phyloP scores from a whole-genome alignment of 345 rosid species.

The Turritis glabra region DNA sequence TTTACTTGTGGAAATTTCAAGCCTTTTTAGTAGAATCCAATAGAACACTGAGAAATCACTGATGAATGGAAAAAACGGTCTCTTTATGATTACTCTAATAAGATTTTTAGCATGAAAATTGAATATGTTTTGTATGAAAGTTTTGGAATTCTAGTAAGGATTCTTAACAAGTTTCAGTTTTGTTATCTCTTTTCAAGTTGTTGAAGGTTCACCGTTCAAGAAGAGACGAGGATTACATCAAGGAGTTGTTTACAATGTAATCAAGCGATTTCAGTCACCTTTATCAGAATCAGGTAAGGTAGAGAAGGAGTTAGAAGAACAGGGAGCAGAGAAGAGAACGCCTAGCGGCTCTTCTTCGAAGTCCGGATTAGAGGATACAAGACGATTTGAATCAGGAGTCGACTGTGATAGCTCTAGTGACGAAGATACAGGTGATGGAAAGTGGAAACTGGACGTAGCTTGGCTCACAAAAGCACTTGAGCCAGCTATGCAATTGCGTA shows the following conservation, averaged over 20 bases:
- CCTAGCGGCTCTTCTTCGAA: slow-evolving; percentile 35
- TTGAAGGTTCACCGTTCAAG: slow-evolving; percentile 24
- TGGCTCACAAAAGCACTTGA: slow-evolving; percentile 84
- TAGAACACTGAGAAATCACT: background rate
- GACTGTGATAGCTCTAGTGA: slow-evolving; percentile 51
- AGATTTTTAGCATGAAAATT: background rate
- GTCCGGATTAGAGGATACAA: slow-evolving; percentile 35
- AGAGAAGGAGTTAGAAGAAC: slow-evolving; percentile 34
- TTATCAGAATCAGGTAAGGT: slow-evolving; percentile 42
- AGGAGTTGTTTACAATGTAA: slow-evolving; percentile 45
- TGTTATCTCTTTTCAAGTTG: background rate
- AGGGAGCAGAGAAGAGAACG: slow-evolving; percentile 26
- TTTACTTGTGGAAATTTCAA: background rate
- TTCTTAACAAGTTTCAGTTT: slow-evolving; percentile 5
- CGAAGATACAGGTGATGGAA: slow-evolving; percentile 50
- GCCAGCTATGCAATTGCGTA: slow-evolving; percentile 75
- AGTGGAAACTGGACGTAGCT: slow-evolving; percentile 70
- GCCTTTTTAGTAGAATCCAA: background rate
- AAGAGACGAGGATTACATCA: slow-evolving; percentile 43
- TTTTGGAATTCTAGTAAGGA: slow-evolving; percentile 4
- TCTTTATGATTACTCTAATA: background rate
- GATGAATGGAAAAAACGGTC: background rate
- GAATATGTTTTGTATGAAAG: background rate
- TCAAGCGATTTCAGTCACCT: slow-evolving; percentile 51
- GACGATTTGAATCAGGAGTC: slow-evolving; percentile 29